Evolutionary conservation across 345 rosid genomes (phyloP).

Genomic region (Hibiscus trionum): DNA sequence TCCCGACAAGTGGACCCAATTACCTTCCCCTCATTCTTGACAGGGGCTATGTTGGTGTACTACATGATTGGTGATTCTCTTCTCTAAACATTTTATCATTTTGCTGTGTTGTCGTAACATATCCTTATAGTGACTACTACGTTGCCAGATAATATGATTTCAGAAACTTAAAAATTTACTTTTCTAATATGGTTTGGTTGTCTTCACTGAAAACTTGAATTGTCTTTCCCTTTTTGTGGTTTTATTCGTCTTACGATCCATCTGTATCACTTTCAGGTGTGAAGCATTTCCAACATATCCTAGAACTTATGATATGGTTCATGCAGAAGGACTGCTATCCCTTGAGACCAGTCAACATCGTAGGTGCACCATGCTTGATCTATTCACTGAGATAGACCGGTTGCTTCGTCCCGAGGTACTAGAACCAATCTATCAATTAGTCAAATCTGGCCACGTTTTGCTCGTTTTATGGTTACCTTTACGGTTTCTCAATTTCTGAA

Average conservation of each 20-base stretch:
- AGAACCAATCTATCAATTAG: neutral
- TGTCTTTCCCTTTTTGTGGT: neutral
- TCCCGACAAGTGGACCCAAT: constrained; percentile 78
- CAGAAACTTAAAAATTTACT: neutral
- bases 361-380: constrained; percentile 47
- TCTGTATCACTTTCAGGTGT: constrained; percentile 50
- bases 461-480: neutral
- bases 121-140: neutral
- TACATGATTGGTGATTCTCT: constrained; percentile 77
- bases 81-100: neutral
- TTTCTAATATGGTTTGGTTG: neutral
- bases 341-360: constrained; percentile 42
- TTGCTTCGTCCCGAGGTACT: constrained; percentile 97
- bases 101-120: neutral
- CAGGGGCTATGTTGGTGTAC: constrained; percentile 86
- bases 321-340: constrained; percentile 71
- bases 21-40: constrained; percentile 81
- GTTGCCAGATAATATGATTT: neutral
- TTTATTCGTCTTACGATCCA: neutral
- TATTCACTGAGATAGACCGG: constrained; percentile 82
- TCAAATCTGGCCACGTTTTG: neutral
- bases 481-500: neutral
- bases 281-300: constrained; percentile 94
- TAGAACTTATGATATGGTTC: constrained; percentile 90
- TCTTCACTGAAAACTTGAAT: neutral